Percentiles rank a stretch among this genome's conserved stretches.
These are phyloP conservation scores for Halophytophthora polymorphica DNA, from an alignment of 352 stramenopile species.

Conservation along the genomic window DNA sequence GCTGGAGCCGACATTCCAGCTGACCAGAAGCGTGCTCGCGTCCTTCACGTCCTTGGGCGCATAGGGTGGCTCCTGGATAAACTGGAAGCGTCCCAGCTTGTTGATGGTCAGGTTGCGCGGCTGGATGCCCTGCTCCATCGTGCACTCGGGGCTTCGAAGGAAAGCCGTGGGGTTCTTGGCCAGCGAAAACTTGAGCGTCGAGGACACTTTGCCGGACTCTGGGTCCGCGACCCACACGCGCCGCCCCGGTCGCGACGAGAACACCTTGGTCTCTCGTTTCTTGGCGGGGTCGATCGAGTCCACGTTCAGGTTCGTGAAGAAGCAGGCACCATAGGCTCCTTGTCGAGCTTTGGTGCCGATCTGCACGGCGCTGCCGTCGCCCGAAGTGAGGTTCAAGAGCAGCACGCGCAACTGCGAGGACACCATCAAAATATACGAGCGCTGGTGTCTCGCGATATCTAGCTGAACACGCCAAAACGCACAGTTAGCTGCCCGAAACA, in stretches of 20 bases:
- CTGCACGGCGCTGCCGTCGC: constrained; percentile 69
- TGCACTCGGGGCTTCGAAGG: constrained; percentile 49
- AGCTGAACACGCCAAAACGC: constrained; percentile 29
- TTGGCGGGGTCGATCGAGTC: constrained; percentile 58
- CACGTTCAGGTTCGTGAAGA: constrained; percentile 61
- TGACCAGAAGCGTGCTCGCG: constrained; percentile 60
- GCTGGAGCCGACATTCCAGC: constrained; percentile 78
- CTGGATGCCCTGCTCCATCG: constrained; percentile 61
- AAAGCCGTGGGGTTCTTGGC: constrained; percentile 61
- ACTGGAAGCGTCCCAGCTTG: constrained; percentile 73
- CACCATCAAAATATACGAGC: constrained; percentile 72
- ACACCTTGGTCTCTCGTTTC: constrained; percentile 68
- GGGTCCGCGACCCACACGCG: constrained; percentile 82
- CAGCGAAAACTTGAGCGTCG: constrained; percentile 83
- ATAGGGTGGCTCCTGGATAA: constrained; percentile 56
- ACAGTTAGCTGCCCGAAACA: too few species aligned
- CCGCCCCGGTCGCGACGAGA: constrained; percentile 75
- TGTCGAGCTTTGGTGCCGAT: constrained; percentile 83
- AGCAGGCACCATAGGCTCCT: constrained; percentile 79
- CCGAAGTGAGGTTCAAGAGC: constrained; percentile 69
- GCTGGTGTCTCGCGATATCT: constrained; percentile 52
- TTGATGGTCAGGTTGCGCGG: constrained; percentile 77
- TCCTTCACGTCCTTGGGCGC: constrained; percentile 38
- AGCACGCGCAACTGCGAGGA: constrained; percentile 80
- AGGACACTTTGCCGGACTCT: constrained; percentile 71